Evolutionary conservation across 148 eudicot species (phyloP), one percentile per base, ranked within the genome.

Genomic region (Fagopyrum esculentum): DNA sequence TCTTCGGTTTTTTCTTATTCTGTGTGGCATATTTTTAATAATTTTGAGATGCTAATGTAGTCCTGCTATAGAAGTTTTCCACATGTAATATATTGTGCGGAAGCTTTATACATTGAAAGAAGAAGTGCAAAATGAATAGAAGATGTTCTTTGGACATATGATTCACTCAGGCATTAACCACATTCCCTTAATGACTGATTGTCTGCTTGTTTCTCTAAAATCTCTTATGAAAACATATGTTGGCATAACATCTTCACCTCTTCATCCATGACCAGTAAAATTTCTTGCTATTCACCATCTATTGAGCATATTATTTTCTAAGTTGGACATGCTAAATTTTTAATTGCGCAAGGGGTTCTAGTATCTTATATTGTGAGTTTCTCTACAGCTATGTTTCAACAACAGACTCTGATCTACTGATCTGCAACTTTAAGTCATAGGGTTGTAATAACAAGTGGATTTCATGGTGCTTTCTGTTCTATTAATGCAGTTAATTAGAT

Each of bases 121-220:
- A 4, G 71, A 60, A 60, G 66, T 10, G 71, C 2, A 7, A 19
- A 30, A 40, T 35, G 40, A n/a, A 66, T 66, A 7, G 6, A 66
- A 43, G 71, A 66, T 45, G 19, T 66, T 66, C 71, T 66, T 66
- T 66, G 44, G 16, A 13, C 45, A 40, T 66, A 30, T 66, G 47
- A 47, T 4, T 40, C 9, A 66, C 1, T 66, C 71, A 10, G 71
- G 71, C 47, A 8, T 61, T 26, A 22, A 61, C 19, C 7, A 1
- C 16, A 66, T 45, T 35, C 47, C 71, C 30, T 12, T 6, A 35
- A 66, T 15, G 46, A 4, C 45, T 66, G 19, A 35, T 66, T 66
- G 47, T 12, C 45, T 66, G 19, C 43, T 66, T 66, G 47, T 40
- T 66, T 66, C 47, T 35, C 45, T 40, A 49, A 49, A 49, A 8